Evolutionary conservation across 192 early-diverging fungal genomes (phyloP).

Genomic region (Umbelopsis sp.): DNA sequence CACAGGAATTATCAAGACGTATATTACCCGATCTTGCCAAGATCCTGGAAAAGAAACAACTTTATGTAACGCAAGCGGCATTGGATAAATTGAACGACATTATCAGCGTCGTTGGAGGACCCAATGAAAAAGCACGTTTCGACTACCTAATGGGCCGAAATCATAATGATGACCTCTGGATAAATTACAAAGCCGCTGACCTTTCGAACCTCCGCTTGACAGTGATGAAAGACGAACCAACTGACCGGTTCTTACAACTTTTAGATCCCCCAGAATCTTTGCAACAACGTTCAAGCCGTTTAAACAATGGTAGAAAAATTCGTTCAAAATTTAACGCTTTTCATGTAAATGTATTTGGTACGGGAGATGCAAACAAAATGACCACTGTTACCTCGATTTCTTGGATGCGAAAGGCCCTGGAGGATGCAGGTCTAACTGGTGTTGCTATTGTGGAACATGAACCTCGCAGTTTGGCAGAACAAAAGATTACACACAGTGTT

Average conservation of each 20-base stretch:
- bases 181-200: constrained; percentile 9
- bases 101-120: constrained; percentile 43
- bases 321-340: constrained; percentile 32
- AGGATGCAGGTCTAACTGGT: constrained; percentile 28
- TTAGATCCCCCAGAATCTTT: constrained; percentile 8
- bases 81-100: constrained; percentile 40
- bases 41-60: constrained; percentile 35
- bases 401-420: constrained; percentile 32
- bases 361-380: constrained; percentile 28
- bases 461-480: constrained; percentile 34
- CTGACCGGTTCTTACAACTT: constrained; percentile 15
- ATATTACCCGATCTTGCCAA: constrained; percentile 37
- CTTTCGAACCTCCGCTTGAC: constrained; percentile 10
- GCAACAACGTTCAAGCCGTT: background rate
- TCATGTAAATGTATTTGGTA: constrained; percentile 43
- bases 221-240: constrained; percentile 18
- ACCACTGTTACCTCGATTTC: constrained; percentile 37
- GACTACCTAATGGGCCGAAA: constrained; percentile 7
- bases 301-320: constrained; percentile 38
- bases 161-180: constrained; percentile 25
- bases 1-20: constrained; percentile 38
- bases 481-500: constrained; percentile 24
- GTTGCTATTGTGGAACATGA: constrained; percentile 28
- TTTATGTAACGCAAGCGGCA: constrained; percentile 43
- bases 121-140: constrained; percentile 34